A percentile compares a stretch with the other conserved stretches of the same genome.
phyloP scores from a whole-genome alignment of 1,284 basidiomycete species.

The Ustilago loliicola region DNA sequence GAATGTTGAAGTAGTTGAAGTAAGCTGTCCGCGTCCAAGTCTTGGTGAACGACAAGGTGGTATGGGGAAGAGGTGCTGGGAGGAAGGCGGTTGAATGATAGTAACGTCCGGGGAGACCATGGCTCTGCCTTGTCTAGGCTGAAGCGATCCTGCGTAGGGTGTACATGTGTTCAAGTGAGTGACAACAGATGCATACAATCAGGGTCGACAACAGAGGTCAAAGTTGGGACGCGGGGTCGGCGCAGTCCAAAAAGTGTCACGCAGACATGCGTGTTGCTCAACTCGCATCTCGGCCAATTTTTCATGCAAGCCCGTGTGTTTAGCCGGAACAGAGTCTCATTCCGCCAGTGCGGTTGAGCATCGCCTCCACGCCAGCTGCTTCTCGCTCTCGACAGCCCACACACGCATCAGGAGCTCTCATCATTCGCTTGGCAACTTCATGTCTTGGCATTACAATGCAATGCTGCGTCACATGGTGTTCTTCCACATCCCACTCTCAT shows the following conservation, averaged over 20 bases:
- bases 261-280: constrained; percentile 9
- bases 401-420: too few species aligned
- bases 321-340: not conserved
- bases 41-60: not conserved
- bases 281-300: constrained; percentile 8
- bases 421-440: too few species aligned
- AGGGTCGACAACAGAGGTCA: constrained; percentile 5
- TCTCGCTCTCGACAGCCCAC: too few species aligned
- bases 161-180: not conserved
- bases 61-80: not conserved
- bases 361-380: too few species aligned
- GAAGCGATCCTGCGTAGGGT: not conserved
- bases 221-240: not conserved
- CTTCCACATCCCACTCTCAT: not conserved
- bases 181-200: not conserved
- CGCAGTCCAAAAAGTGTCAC: not conserved
- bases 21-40: not conserved
- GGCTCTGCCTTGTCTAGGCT: not conserved
- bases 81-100: not conserved
- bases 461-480: too few species aligned
- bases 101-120: not conserved
- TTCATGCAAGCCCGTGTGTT: constrained; percentile 8
- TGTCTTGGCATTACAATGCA: too few species aligned
- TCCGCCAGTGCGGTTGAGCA: not conserved
- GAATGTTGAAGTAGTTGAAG: too few species aligned